Conservation (phyloP, 148 eudicot genomes). For the Chenopodium suecicum region DNA sequence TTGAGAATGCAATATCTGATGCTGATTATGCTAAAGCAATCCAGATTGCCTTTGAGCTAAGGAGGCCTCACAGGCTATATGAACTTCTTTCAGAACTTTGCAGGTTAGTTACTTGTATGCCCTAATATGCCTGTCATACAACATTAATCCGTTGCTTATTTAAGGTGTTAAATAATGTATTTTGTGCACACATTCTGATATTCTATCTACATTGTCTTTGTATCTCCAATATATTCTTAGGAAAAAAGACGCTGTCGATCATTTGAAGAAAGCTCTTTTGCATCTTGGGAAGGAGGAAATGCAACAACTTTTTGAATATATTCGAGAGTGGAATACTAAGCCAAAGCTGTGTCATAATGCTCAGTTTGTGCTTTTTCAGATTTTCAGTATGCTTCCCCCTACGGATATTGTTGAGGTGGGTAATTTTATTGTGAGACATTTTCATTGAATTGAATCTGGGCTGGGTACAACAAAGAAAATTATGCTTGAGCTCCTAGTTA, state of each 20-base stretch:
- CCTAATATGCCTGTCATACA: background rate
- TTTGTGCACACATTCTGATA: background rate
- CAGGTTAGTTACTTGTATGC: slow-evolving; percentile 45
- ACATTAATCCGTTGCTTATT: background rate
- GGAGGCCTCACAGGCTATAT: slow-evolving; percentile 87
- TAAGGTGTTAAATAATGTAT: background rate
- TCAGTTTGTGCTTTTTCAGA: slow-evolving; percentile 74
- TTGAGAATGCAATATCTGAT: slow-evolving; percentile 86
- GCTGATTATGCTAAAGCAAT: slow-evolving; percentile 86
- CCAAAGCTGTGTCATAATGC: slow-evolving; percentile 91
- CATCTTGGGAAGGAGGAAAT: slow-evolving; percentile 71
- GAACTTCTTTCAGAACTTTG: slow-evolving; percentile 71
- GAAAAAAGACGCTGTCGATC: slow-evolving; percentile 46
- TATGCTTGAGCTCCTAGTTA: background rate
- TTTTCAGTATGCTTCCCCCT: slow-evolving; percentile 75
- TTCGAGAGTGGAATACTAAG: slow-evolving; percentile 97
- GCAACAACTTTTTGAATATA: slow-evolving; percentile 67
- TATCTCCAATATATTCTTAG: slow-evolving; percentile 40
- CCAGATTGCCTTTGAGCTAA: slow-evolving; percentile 87
- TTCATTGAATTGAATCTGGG: background rate
- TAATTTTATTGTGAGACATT: background rate
- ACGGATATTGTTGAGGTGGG: slow-evolving; percentile 83
- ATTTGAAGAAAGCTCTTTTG: slow-evolving; percentile 56
- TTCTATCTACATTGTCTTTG: background rate
- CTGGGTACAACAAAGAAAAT: background rate